Base-by-base conservation (phyloP, 2,329 filamentous ascomycete species). In the Epichloe scottii region DNA sequence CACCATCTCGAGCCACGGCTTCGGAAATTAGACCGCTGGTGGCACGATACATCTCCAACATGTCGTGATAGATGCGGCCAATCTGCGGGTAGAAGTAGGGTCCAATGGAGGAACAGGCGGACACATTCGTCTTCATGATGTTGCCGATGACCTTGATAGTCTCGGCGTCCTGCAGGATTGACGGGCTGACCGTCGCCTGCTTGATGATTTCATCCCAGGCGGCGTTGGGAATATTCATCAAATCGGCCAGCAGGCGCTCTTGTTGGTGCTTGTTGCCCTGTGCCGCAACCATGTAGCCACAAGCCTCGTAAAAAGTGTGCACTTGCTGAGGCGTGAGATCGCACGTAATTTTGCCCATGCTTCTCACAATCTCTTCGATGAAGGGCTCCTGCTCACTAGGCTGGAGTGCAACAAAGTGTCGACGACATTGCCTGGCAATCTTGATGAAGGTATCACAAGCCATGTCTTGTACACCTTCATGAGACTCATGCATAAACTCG, bases 111-210 rank as follows among this genome's bases (percentile, higher is more conserved):
- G 87, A 88, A 68, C 93, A 98, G 37, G 93, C 93, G n/a, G 94
- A 91, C 4, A 98, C 93, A 61, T 98, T 98, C 1, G 93, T 98
- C 79, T 98, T 98, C 93, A 98, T 98, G 65, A 98, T 96, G 70
- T 98, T 98, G 58, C 93, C 93, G 56, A 98, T 90, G 58, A 98
- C 84, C 74, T 98, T 98, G 73, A 98, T 97, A 1, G 90, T 95
- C 59, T 98, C 90, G 11, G 84, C 76, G 62, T 97, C 89, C 66
- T 97, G 89, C 12, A 98, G 76, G 58, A 93, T 89, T 21, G 82
- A 78, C 0, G 93, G 89, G 64, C 96, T 84, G 54, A 85, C 77
- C 50, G 88, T 93, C 23, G 93, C 93, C 63, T 86, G 81, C 59
- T 82, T 81, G 64, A 98, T 98, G 61, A 98, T 96, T 62, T 85